Conservation (phyloP, 768 basidiomycete species). For the Mrakia gelida region DNA sequence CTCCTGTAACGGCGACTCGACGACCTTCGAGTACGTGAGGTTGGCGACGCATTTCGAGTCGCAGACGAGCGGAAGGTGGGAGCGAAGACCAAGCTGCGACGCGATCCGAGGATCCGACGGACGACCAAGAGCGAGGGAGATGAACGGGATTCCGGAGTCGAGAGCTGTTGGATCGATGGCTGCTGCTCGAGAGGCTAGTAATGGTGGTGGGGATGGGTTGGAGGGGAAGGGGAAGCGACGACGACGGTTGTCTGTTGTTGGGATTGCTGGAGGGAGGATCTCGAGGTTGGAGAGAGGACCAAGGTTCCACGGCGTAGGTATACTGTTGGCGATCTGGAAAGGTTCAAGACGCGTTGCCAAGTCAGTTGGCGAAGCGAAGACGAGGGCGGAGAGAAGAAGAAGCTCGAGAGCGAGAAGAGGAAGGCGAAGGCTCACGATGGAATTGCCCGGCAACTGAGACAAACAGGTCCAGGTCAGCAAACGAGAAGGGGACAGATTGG, state of each 20-base stretch:
- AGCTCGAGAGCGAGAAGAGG: neutral
- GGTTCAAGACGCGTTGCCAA: neutral
- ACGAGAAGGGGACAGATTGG: neutral
- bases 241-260: constrained; percentile 7
- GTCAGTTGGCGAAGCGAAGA: neutral
- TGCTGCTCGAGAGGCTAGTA: neutral
- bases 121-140: constrained; percentile 22
- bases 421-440: constrained; percentile 15
- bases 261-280: constrained; percentile 11
- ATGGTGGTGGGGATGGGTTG: neutral
- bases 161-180: neutral
- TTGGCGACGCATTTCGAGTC: neutral
- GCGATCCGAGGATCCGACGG: constrained; percentile 20
- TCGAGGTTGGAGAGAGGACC: constrained; percentile 28
- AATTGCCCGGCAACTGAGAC: constrained; percentile 25
- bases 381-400: neutral
- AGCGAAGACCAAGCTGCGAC: constrained; percentile 21
- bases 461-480: neutral
- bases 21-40: constrained; percentile 13
- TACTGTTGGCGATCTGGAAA: constrained; percentile 1
- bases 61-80: constrained; percentile 26
- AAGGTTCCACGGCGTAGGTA: constrained; percentile 7
- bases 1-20: constrained; percentile 23
- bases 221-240: constrained; percentile 13
- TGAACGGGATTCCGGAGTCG: constrained; percentile 12